phyloP scores from a whole-genome alignment of 1,139 yeast genomes.

The Kluyveromyces sp. region DNA sequence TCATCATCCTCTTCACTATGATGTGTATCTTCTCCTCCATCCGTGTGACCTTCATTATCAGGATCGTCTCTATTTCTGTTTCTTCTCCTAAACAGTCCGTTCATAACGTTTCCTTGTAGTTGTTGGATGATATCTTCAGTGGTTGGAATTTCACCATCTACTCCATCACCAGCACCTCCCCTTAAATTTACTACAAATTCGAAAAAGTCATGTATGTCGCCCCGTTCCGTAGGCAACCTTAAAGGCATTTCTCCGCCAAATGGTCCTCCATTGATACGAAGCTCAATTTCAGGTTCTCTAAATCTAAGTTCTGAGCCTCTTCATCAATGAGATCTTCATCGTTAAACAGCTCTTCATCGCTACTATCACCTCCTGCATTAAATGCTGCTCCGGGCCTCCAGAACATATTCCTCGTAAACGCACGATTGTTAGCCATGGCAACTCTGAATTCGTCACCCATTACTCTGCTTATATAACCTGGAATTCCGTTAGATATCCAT shows the following conservation, averaged over 20 bases:
- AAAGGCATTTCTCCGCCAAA: slow-evolving; percentile 3
- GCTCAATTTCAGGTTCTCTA: slow-evolving; percentile 8
- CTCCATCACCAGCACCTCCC: slow-evolving; percentile 11
- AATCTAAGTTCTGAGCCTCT: slow-evolving; percentile 12
- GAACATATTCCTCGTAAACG: slow-evolving; percentile 22
- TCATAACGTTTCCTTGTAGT: slow-evolving; percentile 1
- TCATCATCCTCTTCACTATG: slow-evolving; percentile 12
- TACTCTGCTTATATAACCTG: slow-evolving; percentile 33
- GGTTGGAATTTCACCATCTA: background rate
- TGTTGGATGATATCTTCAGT: slow-evolving; percentile 1
- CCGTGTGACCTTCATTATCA: slow-evolving; percentile 2
- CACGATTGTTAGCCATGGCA: slow-evolving; percentile 25
- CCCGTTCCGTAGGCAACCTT: slow-evolving; percentile 8
- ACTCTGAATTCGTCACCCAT: slow-evolving; percentile 31
- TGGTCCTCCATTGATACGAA: background rate
- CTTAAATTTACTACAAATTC: slow-evolving; percentile 23
- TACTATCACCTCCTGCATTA: slow-evolving; percentile 11
- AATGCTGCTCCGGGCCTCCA: slow-evolving; percentile 18
- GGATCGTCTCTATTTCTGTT: slow-evolving; percentile 1
- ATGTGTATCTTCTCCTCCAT: slow-evolving; percentile 1
- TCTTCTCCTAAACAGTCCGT: slow-evolving; percentile 1
- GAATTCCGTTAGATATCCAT: slow-evolving; percentile 55
- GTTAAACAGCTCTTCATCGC: slow-evolving; percentile 16
- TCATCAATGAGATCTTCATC: slow-evolving; percentile 19
- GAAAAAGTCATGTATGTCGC: slow-evolving; percentile 23